These are phyloP conservation scores for Puya raimondii DNA, from an alignment of 176 grass and related monocot genomes.

Conservation along the genomic window DNA sequence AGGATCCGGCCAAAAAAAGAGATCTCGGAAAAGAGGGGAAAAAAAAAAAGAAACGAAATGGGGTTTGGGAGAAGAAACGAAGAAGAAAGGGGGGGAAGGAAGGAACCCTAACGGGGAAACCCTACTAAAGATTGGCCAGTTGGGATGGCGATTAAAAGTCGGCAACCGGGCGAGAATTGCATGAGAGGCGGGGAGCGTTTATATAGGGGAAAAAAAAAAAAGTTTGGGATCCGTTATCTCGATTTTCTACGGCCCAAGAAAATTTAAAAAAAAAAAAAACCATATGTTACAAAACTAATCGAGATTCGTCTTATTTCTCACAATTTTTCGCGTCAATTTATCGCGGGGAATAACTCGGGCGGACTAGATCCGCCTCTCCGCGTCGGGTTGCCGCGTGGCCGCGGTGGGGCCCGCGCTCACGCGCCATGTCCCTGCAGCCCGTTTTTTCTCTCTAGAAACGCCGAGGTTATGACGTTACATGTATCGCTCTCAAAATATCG, in stretches of 20 bases:
- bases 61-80: not conserved
- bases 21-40: not conserved
- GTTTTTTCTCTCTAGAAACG: not conserved
- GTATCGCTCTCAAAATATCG: not conserved
- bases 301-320: not conserved
- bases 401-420: not conserved
- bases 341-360: not conserved
- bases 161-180: constrained; percentile 15
- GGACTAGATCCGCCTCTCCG: not conserved
- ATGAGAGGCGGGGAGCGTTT: constrained; percentile 11
- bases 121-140: not conserved
- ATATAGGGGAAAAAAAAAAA: constrained; percentile 15
- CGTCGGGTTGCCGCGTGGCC: constrained; percentile 30
- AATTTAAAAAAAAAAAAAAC: constrained; percentile 12
- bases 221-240: not conserved
- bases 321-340: not conserved
- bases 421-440: not conserved
- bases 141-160: not conserved
- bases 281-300: not conserved
- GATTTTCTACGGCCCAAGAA: constrained; percentile 6
- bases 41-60: no score
- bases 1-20: not conserved
- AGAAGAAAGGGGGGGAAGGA: not conserved
- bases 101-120: not conserved
- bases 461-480: not conserved